Evolutionary conservation across 257 asterid genomes (phyloP).

Genomic region (Mitragyna speciosa): DNA sequence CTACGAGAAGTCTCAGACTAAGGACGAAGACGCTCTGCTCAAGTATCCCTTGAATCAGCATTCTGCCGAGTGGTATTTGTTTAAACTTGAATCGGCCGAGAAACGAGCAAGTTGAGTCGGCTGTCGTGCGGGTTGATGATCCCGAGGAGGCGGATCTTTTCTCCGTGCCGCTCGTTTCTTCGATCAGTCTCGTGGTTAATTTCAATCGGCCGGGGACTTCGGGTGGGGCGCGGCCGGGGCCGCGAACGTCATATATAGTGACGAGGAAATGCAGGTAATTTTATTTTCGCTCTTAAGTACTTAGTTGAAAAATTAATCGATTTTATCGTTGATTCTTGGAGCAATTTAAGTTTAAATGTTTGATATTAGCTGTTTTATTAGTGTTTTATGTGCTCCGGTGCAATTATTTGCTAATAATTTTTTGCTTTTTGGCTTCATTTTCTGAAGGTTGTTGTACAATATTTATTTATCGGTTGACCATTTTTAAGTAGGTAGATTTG

Average conservation of each 20-base stretch:
- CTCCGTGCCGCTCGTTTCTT: constrained; percentile 90
- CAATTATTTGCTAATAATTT: background rate
- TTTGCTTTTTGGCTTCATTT: background rate
- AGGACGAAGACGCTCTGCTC: constrained; percentile 45
- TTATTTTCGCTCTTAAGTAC: background rate
- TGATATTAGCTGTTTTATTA: background rate
- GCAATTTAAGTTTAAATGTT: background rate
- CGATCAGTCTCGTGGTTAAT: constrained; percentile 82
- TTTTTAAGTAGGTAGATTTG: background rate
- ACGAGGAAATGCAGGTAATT: constrained; percentile 84
- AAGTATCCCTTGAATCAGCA: constrained; percentile 98
- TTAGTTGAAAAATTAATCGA: too few relatives aligned
- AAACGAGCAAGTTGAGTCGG: constrained; percentile 44
- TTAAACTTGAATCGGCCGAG: constrained; percentile 57
- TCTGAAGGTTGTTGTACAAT: background rate
- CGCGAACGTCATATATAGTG: constrained; percentile 42
- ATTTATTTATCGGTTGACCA: background rate
- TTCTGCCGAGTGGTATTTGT: constrained; percentile 91
- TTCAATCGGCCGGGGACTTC: constrained; percentile 53
- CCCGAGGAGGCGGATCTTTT: constrained; percentile 88
- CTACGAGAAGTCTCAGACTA: constrained; percentile 67
- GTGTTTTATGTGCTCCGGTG: background rate
- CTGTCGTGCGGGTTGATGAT: constrained; percentile 51
- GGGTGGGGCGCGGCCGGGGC: constrained; percentile 32
- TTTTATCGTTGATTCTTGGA: too few relatives aligned